Conservation (phyloP, 2,329 filamentous ascomycete species). For the Cladosporium oxysporum region DNA sequence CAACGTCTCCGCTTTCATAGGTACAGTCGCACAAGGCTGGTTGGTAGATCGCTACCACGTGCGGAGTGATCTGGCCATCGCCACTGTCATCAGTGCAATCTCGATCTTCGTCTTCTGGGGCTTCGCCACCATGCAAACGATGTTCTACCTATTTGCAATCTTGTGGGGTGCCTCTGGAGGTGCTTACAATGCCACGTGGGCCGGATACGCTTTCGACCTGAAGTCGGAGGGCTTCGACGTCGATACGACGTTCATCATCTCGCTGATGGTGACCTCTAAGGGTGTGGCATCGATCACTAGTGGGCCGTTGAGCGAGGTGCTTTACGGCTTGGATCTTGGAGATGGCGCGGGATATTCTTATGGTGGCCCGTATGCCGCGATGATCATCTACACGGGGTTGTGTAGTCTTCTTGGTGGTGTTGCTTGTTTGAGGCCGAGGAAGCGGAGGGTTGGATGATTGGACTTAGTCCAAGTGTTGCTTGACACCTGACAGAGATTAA, state of each 20-base stretch:
- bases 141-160: conserved; percentile 47
- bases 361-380: conserved; percentile 44
- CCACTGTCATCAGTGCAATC: conserved; percentile 39
- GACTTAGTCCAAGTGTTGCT: too few relatives aligned
- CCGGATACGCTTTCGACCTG: conserved; percentile 29
- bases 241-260: conserved; percentile 53
- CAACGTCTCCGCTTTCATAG: conserved; percentile 42
- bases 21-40: conserved; percentile 41
- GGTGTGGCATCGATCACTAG: conserved; percentile 54
- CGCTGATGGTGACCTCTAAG: conserved; percentile 50
- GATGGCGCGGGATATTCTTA: conserved; percentile 43
- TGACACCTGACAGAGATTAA: too few relatives aligned
- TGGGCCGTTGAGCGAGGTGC: conserved; percentile 53
- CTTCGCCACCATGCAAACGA: conserved; percentile 43
- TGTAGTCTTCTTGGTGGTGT: conserved; percentile 38
- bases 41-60: conserved; percentile 44
- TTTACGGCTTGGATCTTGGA: conserved; percentile 39
- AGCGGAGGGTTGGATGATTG: background rate
- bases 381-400: conserved; percentile 47
- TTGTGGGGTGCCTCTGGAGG: conserved; percentile 47
- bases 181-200: conserved; percentile 42
- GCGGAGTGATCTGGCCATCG: conserved; percentile 42
- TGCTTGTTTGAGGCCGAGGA: conserved; percentile 21
- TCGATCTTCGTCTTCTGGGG: conserved; percentile 50
- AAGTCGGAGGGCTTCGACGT: conserved; percentile 27